These are phyloP conservation scores for Coleophoma crateriformis DNA, from an alignment of 2,329 filamentous ascomycete species.

Conservation along the genomic window DNA sequence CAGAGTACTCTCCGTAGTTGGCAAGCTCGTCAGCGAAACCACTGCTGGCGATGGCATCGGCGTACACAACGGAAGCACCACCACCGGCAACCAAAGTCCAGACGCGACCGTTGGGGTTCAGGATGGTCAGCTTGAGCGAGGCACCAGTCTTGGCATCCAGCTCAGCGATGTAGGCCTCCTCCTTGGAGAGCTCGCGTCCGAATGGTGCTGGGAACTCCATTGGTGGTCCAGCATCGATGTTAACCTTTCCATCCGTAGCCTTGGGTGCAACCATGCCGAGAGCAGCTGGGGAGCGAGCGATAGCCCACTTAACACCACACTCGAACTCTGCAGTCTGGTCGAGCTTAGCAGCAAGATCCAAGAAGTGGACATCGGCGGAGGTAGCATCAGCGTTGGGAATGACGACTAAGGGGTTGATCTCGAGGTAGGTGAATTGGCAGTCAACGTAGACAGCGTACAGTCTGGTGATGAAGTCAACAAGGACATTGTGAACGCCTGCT, in stretches of 20 bases:
- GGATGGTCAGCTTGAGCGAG: constrained; percentile 94
- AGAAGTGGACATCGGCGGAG: constrained; percentile 93
- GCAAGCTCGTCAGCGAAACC: constrained; percentile 94
- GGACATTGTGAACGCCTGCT: constrained; percentile 91
- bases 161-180: constrained; percentile 98
- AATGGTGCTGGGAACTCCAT: constrained; percentile 99
- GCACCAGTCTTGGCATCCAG: constrained; percentile 99
- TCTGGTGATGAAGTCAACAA: constrained; percentile 98
- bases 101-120: constrained; percentile 86
- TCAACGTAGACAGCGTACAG: constrained; percentile 99
- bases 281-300: constrained; percentile 84
- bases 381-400: constrained; percentile 91
- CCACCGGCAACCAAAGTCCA: constrained; percentile 99
- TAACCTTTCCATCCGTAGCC: constrained; percentile 68
- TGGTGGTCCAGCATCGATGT: constrained; percentile 90
- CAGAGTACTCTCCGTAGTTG: constrained; percentile 99
- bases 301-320: constrained; percentile 98
- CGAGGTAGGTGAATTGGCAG: constrained; percentile 99
- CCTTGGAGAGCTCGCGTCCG: constrained; percentile 96
- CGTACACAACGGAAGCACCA: constrained; percentile 98
- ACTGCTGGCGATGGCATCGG: constrained; percentile 93
- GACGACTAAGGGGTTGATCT: constrained; percentile 98
- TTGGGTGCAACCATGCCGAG: constrained; percentile 72
- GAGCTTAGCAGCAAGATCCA: constrained; percentile 96
- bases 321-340: constrained; percentile 99